A percentile compares a stretch with the other conserved stretches of the same genome.
These are phyloP conservation scores for Aspergillus spinulosporus DNA, from an alignment of 2,329 filamentous ascomycete species.

Conservation along the genomic window DNA sequence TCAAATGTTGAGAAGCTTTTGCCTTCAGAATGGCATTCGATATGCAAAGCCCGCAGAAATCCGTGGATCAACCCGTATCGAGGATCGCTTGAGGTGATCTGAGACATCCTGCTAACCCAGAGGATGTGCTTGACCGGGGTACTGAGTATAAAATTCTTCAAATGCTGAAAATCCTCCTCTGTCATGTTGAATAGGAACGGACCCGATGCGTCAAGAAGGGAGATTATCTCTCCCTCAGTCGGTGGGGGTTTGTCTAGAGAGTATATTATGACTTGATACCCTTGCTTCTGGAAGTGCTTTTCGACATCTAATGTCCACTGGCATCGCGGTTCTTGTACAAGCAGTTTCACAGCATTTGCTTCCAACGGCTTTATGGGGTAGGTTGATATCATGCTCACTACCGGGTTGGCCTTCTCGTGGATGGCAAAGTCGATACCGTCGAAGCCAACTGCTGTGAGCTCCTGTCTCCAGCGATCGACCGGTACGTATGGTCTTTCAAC, in stretches of 20 bases:
- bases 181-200: conserved; percentile 1
- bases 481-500: conserved; percentile 3
- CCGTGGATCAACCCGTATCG: conserved; percentile 25
- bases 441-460: conserved; percentile 8
- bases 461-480: conserved; percentile 1
- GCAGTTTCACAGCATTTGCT: background rate
- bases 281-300: background rate
- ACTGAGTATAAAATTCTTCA: background rate
- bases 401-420: background rate
- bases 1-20: conserved; percentile 26
- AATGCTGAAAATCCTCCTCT: background rate
- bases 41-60: background rate
- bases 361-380: background rate
- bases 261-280: background rate
- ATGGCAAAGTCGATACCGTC: conserved; percentile 2
- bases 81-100: conserved; percentile 11
- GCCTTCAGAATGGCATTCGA: background rate
- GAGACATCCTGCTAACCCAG: conserved; percentile 9
- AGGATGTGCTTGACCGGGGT: background rate
- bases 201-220: conserved; percentile 8
- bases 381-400: background rate
- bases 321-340: background rate
- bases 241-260: background rate
- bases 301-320: background rate
- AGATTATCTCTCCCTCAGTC: background rate